phyloP scores from a whole-genome alignment of 805 yeast species.

The Sugiyamaella boreocaroliniensis region DNA sequence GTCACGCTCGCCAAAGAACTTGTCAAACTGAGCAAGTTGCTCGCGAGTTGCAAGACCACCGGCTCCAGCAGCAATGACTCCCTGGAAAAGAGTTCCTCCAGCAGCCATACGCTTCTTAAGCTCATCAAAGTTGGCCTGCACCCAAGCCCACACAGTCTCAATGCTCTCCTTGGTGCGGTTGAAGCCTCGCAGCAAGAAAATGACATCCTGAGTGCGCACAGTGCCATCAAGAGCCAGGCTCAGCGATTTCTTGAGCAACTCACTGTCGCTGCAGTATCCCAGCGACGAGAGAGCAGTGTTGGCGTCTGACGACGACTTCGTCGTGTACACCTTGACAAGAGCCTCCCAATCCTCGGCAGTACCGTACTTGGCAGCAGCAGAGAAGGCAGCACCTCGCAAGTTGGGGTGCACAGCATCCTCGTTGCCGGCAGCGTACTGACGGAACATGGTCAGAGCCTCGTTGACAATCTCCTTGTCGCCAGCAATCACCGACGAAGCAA shows the following conservation, averaged over 20 bases:
- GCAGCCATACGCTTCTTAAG: slow-evolving; percentile 68
- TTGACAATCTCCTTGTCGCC: slow-evolving; percentile 31
- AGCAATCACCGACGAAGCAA: slow-evolving; percentile 29
- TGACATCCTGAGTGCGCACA: slow-evolving; percentile 62
- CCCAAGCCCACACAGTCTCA: slow-evolving; percentile 68
- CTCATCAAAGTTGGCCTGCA: slow-evolving; percentile 61
- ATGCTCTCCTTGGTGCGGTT: slow-evolving; percentile 58
- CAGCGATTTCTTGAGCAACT: slow-evolving; percentile 50
- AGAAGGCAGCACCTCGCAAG: slow-evolving; percentile 59
- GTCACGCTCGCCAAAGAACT: slow-evolving; percentile 43
- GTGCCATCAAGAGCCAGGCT: slow-evolving; percentile 51
- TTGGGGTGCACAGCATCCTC: slow-evolving; percentile 66
- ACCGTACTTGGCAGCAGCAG: slow-evolving; percentile 60
- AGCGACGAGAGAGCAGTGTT: slow-evolving; percentile 60
- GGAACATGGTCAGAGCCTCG: slow-evolving; percentile 39
- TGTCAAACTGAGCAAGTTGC: slow-evolving; percentile 46
- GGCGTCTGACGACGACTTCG: slow-evolving; percentile 57
- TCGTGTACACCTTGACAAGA: slow-evolving; percentile 51
- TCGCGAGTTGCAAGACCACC: slow-evolving; percentile 53
- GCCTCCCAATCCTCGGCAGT: slow-evolving; percentile 56
- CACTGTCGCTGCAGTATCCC: slow-evolving; percentile 53
- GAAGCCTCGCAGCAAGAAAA: slow-evolving; percentile 71
- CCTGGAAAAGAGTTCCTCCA: slow-evolving; percentile 69
- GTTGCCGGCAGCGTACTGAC: slow-evolving; percentile 53
- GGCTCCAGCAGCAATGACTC: slow-evolving; percentile 58